These are phyloP conservation scores for Erodium trifolium DNA, from an alignment of 441 rosid genomes.

Conservation along the genomic window DNA sequence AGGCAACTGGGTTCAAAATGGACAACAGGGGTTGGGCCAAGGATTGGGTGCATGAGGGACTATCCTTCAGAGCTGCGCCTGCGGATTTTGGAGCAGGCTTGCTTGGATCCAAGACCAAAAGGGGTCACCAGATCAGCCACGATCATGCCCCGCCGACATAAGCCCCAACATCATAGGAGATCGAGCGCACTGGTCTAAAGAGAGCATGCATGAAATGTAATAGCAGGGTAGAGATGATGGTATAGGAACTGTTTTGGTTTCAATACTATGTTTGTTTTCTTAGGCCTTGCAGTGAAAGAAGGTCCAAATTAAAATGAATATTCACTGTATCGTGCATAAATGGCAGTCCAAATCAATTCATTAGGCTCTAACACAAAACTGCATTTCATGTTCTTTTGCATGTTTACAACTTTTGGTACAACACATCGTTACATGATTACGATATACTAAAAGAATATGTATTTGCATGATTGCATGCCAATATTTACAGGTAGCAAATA, in stretches of 20 bases:
- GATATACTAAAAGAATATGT: background rate
- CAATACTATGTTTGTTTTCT: constrained; percentile 10
- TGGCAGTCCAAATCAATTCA: background rate
- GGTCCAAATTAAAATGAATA: constrained; percentile 4
- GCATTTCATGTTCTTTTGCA: constrained; percentile 3
- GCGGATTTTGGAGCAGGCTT: constrained; percentile 69
- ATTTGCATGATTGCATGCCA: constrained; percentile 9
- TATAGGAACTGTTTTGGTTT: constrained; percentile 16
- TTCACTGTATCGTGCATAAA: background rate
- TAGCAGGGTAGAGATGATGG: constrained; percentile 16
- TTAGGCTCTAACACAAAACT: background rate
- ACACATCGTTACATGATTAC: constrained; percentile 5
- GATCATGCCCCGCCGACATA: constrained; percentile 4
- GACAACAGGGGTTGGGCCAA: constrained; percentile 99
- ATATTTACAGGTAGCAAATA: constrained; percentile 16
- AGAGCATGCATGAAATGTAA: background rate
- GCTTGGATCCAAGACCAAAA: constrained; percentile 62
- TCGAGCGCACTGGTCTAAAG: background rate
- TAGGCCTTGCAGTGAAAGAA: constrained; percentile 13
- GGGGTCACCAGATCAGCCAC: constrained; percentile 20
- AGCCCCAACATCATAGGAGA: constrained; percentile 4
- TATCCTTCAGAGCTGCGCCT: constrained; percentile 75
- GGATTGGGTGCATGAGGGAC: constrained; percentile 90
- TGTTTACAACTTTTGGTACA: constrained; percentile 4
- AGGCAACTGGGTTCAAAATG: constrained; percentile 68